Conservation (phyloP, 257 asterid species). For the Ocimum tenuiflorum region DNA sequence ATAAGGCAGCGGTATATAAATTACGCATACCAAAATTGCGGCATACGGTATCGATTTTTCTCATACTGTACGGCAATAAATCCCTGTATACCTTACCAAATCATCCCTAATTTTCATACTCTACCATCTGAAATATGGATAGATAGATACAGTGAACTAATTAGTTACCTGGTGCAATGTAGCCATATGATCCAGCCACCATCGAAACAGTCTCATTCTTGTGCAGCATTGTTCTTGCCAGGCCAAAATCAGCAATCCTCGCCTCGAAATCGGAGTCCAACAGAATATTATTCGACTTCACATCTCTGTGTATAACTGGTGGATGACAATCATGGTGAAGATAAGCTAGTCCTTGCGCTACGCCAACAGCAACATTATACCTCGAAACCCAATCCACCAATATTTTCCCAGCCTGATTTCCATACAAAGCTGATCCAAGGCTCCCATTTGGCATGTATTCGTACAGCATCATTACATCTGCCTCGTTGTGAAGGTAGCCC, state of each 20-base stretch:
- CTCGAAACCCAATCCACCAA: slow-evolving; percentile 77
- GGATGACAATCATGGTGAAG: slow-evolving; percentile 86
- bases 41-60: no score
- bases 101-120: no score
- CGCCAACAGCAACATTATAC: slow-evolving; percentile 67
- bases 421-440: slow-evolving; percentile 63
- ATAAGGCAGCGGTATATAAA: no score
- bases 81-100: no score
- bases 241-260: slow-evolving; percentile 70
- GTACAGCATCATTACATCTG: slow-evolving; percentile 62
- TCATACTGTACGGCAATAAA: no score
- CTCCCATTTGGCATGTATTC: slow-evolving; percentile 84
- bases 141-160: no score
- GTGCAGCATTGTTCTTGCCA: slow-evolving; percentile 63
- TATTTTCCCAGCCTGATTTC: slow-evolving; percentile 41
- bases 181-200: slow-evolving; percentile 90
- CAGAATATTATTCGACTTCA: slow-evolving; percentile 67
- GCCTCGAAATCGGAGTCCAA: slow-evolving; percentile 61
- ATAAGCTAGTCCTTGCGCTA: slow-evolving; percentile 71
- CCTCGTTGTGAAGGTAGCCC: slow-evolving; percentile 65
- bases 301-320: slow-evolving; percentile 62
- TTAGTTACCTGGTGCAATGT: slow-evolving; percentile 79
- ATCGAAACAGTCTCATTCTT: slow-evolving; percentile 62
- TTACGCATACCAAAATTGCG: no score
- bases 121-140: no score